Percentiles rank a stretch among this genome's conserved stretches.
phyloP scores from a whole-genome alignment of 768 basidiomycete genomes.

The Exidia glandulosa region DNA sequence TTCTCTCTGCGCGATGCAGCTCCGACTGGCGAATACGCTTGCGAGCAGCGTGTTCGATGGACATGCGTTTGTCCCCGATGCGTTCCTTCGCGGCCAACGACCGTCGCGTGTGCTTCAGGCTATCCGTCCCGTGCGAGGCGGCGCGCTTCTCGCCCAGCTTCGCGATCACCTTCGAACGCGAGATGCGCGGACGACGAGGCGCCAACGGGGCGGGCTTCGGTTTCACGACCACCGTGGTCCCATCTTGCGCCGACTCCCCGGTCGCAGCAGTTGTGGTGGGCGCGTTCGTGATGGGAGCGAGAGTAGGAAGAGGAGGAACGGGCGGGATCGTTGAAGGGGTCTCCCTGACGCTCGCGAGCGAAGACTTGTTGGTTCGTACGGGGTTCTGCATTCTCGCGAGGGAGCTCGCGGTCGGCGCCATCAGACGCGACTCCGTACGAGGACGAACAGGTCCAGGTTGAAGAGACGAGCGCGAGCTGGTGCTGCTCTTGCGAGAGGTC shows the following conservation, averaged over 20 bases:
- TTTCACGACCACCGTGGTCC: slow-evolving; percentile 38
- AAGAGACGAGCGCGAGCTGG: not conserved
- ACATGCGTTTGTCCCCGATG: not conserved
- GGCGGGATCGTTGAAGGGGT: not conserved
- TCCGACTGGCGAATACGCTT: not conserved
- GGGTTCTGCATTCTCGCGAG: slow-evolving; percentile 40
- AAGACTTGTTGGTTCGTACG: not conserved
- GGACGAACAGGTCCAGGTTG: not conserved
- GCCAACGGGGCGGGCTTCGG: slow-evolving; percentile 7
- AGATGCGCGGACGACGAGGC: slow-evolving; percentile 64
- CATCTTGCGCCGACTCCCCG: slow-evolving; percentile 29
- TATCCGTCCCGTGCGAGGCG: slow-evolving; percentile 13
- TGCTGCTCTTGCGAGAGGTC: not conserved
- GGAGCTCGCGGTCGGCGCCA: slow-evolving; percentile 71
- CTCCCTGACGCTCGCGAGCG: not conserved
- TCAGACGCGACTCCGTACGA: slow-evolving; percentile 31
- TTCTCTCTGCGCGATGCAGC: not conserved
- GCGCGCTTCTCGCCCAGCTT: slow-evolving; percentile 63
- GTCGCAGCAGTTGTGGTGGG: slow-evolving; percentile 10
- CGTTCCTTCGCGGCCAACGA: not conserved
- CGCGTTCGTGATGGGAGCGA: slow-evolving; percentile 26
- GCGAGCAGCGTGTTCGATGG: not conserved
- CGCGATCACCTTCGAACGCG: slow-evolving; percentile 71
- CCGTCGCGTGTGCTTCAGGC: not conserved
- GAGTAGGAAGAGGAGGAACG: not conserved